These are phyloP conservation scores for Diaporthe helianthi DNA, from an alignment of 2,329 filamentous ascomycete species.

Conservation along the genomic window DNA sequence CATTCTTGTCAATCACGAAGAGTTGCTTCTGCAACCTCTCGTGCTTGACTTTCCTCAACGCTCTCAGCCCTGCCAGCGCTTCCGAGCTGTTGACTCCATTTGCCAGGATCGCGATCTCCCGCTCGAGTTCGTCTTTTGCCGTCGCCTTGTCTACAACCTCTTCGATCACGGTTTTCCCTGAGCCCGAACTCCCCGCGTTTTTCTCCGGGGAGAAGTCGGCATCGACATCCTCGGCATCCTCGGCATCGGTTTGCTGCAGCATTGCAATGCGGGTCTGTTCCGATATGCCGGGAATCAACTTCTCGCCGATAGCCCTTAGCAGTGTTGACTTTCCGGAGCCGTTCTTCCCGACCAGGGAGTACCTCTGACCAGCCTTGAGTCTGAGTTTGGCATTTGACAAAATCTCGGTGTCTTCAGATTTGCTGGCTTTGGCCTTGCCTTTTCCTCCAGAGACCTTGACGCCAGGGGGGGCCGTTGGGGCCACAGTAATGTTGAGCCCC, in stretches of 20 bases:
- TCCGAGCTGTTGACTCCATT: constrained; percentile 66
- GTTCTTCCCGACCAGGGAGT: constrained; percentile 81
- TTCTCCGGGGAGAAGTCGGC: constrained; percentile 40
- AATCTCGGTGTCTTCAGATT: constrained; percentile 66
- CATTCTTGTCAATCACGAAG: constrained; percentile 76
- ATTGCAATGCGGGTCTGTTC: constrained; percentile 70
- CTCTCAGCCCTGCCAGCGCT: constrained; percentile 63
- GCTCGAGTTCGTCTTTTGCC: constrained; percentile 61
- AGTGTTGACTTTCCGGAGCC: constrained; percentile 83
- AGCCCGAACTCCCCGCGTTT: neutral
- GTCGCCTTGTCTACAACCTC: constrained; percentile 70
- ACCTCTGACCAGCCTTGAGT: constrained; percentile 75
- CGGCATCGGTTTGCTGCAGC: constrained; percentile 69
- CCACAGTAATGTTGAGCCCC: constrained; percentile 73
- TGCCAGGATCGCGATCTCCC: constrained; percentile 66
- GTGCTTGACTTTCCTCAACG: constrained; percentile 68
- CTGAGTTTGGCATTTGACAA: constrained; percentile 73
- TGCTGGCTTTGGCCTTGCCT: constrained; percentile 59
- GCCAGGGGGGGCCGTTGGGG: constrained; percentile 43
- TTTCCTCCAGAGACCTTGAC: constrained; percentile 22
- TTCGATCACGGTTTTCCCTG: constrained; percentile 61
- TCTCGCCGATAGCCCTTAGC: constrained; percentile 77
- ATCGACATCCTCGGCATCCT: constrained; percentile 45
- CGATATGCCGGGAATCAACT: constrained; percentile 78
- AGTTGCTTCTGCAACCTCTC: constrained; percentile 68